Percentiles rank a stretch among this genome's conserved stretches.
These are phyloP conservation scores for Metschnikowia continentalis DNA, from an alignment of 805 yeast species.

Conservation along the genomic window DNA sequence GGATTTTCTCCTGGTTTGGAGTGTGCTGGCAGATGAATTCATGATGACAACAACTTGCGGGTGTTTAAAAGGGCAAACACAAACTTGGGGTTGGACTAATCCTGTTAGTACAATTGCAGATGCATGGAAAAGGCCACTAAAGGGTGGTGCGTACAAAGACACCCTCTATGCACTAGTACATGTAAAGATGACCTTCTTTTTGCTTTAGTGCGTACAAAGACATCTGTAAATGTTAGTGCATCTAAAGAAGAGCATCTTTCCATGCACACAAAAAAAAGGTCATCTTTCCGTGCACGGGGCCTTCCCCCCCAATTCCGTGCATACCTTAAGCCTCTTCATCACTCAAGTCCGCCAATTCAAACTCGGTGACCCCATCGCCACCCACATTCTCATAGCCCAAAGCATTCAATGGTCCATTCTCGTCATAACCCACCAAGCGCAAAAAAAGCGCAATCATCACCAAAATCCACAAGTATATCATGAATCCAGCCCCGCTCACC, in stretches of 20 bases:
- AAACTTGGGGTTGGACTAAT: not conserved
- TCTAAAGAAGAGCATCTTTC: not conserved
- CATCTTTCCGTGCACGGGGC: not conserved
- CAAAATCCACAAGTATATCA: conserved; percentile 64
- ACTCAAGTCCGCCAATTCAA: conserved; percentile 32
- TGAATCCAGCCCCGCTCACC: conserved; percentile 66
- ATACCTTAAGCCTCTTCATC: conserved; percentile 7
- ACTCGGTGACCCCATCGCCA: conserved; percentile 25
- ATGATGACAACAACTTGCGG: not conserved
- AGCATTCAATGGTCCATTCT: conserved; percentile 30
- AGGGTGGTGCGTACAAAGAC: not conserved
- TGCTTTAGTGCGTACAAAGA: not conserved
- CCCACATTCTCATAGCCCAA: conserved; percentile 16
- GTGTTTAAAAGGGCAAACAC: not conserved
- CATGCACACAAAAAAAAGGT: not conserved
- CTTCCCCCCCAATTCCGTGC: too few species aligned
- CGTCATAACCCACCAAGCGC: conserved; percentile 38
- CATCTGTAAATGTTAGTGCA: not conserved
- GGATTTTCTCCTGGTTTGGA: not conserved
- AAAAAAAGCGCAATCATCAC: conserved; percentile 58
- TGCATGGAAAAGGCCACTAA: not conserved
- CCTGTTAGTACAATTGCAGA: not conserved
- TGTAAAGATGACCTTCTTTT: too few species aligned
- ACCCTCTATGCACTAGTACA: not conserved
- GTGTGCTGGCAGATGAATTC: not conserved